Percentiles rank a stretch among this genome's conserved stretches.
Evolutionary conservation across 225 moss, liverwort and hornwort genomes (phyloP).

Genomic region (Pseudoscleropodium purum): DNA sequence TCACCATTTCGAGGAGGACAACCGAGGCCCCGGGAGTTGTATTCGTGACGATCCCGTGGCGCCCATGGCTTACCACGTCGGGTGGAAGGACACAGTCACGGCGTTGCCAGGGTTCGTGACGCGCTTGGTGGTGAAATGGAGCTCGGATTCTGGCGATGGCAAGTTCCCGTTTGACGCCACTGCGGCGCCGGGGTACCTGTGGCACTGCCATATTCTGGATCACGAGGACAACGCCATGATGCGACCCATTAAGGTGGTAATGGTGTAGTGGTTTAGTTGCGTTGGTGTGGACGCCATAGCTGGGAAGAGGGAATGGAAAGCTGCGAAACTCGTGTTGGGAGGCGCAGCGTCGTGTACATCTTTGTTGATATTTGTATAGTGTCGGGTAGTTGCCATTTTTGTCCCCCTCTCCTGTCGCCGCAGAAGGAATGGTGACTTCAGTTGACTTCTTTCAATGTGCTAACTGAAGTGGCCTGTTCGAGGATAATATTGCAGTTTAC

Average conservation of each 20-base stretch:
- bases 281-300: background rate
- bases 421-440: background rate
- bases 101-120: slow-evolving; percentile 37
- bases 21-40: slow-evolving; percentile 13
- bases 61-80: slow-evolving; percentile 21
- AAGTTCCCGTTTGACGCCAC: slow-evolving; percentile 34
- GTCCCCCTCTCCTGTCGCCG: background rate
- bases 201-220: slow-evolving; percentile 53
- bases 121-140: slow-evolving; percentile 23
- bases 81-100: slow-evolving; percentile 50
- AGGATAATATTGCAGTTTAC: background rate
- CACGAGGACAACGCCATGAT: slow-evolving; percentile 80
- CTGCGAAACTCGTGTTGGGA: background rate
- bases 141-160: background rate
- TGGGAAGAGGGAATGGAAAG: background rate
- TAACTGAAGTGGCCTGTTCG: background rate
- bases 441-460: background rate
- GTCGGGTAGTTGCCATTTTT: background rate
- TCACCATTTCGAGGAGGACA: background rate
- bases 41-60: background rate
- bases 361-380: background rate
- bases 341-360: background rate
- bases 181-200: slow-evolving; percentile 19
- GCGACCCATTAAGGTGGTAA: slow-evolving; percentile 30
- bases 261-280: background rate